A percentile compares a stretch with the other conserved stretches of the same genome.
These are phyloP conservation scores for Naganishia antarctica DNA, from an alignment of 768 basidiomycete genomes.

Conservation along the genomic window DNA sequence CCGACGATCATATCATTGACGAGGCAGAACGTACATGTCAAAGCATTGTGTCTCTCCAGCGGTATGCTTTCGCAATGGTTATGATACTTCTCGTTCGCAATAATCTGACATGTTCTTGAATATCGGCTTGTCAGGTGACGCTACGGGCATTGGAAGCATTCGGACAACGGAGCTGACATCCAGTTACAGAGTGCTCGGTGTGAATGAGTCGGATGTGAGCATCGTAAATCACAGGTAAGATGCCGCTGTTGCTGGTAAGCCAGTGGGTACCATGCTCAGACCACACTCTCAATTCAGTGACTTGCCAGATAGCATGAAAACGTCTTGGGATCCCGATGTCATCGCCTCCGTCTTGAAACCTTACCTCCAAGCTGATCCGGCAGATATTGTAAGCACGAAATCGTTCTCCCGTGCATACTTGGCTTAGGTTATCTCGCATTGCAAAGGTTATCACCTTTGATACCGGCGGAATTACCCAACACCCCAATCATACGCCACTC, in stretches of 20 bases:
- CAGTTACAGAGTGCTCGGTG: slow-evolving; percentile 66
- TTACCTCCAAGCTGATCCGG: slow-evolving; percentile 58
- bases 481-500: slow-evolving; percentile 79
- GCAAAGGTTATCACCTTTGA: slow-evolving; percentile 82
- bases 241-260: slow-evolving; percentile 13
- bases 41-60: slow-evolving; percentile 67
- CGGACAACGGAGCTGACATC: slow-evolving; percentile 59
- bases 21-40: slow-evolving; percentile 51
- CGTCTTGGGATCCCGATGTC: slow-evolving; percentile 56
- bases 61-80: slow-evolving; percentile 47
- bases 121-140: slow-evolving; percentile 54
- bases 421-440: not conserved
- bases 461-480: slow-evolving; percentile 65
- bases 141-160: slow-evolving; percentile 65
- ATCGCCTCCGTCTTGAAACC: slow-evolving; percentile 56
- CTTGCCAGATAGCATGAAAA: slow-evolving; percentile 69
- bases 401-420: not conserved
- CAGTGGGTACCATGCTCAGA: not conserved
- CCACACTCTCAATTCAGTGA: slow-evolving; percentile 51
- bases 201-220: slow-evolving; percentile 57
- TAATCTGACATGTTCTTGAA: not conserved
- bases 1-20: slow-evolving; percentile 67
- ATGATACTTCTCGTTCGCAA: not conserved
- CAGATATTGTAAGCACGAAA: slow-evolving; percentile 58
- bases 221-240: slow-evolving; percentile 70